Percentiles rank a stretch among this genome's conserved stretches.
Conservation (phyloP, 768 basidiomycete species). For the Erythrobasidium yunnanense region DNA sequence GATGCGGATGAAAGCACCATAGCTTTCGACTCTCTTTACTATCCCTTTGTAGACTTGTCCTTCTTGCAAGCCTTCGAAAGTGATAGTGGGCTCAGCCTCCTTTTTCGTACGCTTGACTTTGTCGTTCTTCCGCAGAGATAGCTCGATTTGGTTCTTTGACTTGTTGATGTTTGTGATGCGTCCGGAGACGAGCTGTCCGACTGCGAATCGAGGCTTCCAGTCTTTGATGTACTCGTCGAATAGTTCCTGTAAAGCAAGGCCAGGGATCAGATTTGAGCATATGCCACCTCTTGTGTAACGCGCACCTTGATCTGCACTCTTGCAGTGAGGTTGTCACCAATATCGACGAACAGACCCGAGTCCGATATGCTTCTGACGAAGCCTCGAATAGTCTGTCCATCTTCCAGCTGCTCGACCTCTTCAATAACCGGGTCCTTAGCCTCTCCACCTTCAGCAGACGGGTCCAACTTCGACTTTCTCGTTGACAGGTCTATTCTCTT, state of each 20-base stretch:
- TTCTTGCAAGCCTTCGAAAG: conserved; percentile 50
- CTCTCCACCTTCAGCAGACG: conserved; percentile 42
- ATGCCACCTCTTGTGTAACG: background rate
- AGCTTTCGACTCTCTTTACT: conserved; percentile 72
- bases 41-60: conserved; percentile 71
- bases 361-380: conserved; percentile 79
- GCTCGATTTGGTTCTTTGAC: conserved; percentile 69
- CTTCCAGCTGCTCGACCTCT: conserved; percentile 52
- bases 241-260: conserved; percentile 18
- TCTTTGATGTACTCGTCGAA: conserved; percentile 74
- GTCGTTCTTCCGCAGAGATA: conserved; percentile 58
- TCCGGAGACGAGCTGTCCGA: conserved; percentile 76
- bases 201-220: conserved; percentile 71
- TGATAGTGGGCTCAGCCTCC: conserved; percentile 37
- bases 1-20: conserved; percentile 85
- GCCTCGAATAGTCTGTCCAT: conserved; percentile 68
- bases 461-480: conserved; percentile 58
- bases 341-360: conserved; percentile 75
- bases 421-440: conserved; percentile 57
- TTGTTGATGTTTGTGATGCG: conserved; percentile 66
- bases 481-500: conserved; percentile 69
- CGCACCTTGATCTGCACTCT: conserved; percentile 79
- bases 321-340: conserved; percentile 74
- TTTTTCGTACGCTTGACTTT: conserved; percentile 32
- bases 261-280: background rate